Percentiles rank a stretch among this genome's conserved stretches.
Evolutionary conservation across 1,139 yeast genomes (phyloP).

Genomic region (Geotrichum citri-aurantii): DNA sequence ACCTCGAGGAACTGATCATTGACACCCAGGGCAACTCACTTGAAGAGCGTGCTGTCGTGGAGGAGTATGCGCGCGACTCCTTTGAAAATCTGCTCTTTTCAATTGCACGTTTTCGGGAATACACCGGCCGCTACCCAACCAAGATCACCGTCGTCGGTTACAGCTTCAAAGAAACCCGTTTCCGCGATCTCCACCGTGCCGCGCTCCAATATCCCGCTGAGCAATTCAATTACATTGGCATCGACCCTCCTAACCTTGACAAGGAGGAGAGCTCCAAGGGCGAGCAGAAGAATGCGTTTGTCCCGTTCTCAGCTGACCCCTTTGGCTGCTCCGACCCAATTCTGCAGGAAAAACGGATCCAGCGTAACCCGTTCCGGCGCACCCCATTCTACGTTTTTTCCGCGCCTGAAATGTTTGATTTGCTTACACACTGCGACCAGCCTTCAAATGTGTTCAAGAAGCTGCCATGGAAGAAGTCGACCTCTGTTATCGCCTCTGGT

Average conservation of each 20-base stretch:
- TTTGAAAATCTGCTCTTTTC: conserved; percentile 71
- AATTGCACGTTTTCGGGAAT: conserved; percentile 51
- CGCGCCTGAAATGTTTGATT: conserved; percentile 23
- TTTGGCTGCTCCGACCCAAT: conserved; percentile 49
- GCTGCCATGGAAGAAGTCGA: background rate
- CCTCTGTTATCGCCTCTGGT: background rate
- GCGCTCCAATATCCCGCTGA: conserved; percentile 42
- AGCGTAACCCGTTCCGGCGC: conserved; percentile 58
- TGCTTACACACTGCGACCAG: conserved; percentile 22
- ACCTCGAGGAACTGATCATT: conserved; percentile 6
- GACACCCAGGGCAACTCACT: conserved; percentile 18
- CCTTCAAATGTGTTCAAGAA: background rate
- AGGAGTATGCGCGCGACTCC: conserved; percentile 75
- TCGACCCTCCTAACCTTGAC: conserved; percentile 40
- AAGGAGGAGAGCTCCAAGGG: conserved; percentile 23
- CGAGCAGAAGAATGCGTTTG: conserved; percentile 53
- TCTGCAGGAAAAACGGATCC: conserved; percentile 40
- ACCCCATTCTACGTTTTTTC: conserved; percentile 39
- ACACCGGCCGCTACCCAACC: conserved; percentile 46
- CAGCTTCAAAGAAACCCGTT: conserved; percentile 62
- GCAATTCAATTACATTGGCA: conserved; percentile 49
- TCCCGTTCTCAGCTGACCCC: conserved; percentile 54
- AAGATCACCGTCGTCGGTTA: conserved; percentile 60
- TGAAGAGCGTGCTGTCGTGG: conserved; percentile 41
- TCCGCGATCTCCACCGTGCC: conserved; percentile 50